Conservation (phyloP, 768 basidiomycete species). For the Agaricus blazei region DNA sequence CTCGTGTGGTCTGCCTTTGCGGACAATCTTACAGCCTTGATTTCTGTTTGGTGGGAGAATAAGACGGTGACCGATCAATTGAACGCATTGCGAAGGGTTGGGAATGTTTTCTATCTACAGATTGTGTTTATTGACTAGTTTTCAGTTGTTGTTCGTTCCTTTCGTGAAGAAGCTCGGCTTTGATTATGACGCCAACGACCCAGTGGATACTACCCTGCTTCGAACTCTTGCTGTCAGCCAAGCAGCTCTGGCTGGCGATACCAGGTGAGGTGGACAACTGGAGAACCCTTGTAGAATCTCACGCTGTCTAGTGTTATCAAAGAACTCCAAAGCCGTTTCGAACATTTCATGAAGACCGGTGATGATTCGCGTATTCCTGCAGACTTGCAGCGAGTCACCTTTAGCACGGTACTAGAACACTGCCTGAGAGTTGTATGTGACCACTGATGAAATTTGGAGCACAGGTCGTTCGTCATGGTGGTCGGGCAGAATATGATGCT, state of each 20-base stretch:
- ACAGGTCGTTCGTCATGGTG: constrained; percentile 72
- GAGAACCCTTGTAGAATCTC: not conserved
- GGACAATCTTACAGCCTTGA: constrained; percentile 47
- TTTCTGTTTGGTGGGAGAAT: constrained; percentile 83
- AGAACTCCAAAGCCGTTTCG: constrained; percentile 70
- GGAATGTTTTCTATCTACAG: constrained; percentile 14
- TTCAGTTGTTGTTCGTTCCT: constrained; percentile 63
- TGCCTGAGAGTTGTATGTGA: not conserved
- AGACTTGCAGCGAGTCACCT: constrained; percentile 64
- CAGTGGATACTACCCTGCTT: constrained; percentile 62
- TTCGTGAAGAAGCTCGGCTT: constrained; percentile 77
- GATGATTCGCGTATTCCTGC: constrained; percentile 77
- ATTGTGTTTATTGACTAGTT: constrained; percentile 5
- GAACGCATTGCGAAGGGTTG: constrained; percentile 55
- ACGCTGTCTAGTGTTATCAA: constrained; percentile 58
- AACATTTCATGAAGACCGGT: constrained; percentile 59
- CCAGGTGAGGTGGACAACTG: constrained; percentile 14
- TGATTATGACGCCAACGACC: constrained; percentile 62
- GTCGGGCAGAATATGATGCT: constrained; percentile 68
- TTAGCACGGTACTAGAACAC: constrained; percentile 37
- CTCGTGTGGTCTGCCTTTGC: constrained; percentile 78
- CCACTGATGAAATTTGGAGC: constrained; percentile 6
- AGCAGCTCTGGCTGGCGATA: constrained; percentile 29
- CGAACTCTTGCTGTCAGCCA: constrained; percentile 68
- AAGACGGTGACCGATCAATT: constrained; percentile 45